Base-by-base conservation (phyloP, 352 stramenopile species). In the Phytopythium litorale region DNA sequence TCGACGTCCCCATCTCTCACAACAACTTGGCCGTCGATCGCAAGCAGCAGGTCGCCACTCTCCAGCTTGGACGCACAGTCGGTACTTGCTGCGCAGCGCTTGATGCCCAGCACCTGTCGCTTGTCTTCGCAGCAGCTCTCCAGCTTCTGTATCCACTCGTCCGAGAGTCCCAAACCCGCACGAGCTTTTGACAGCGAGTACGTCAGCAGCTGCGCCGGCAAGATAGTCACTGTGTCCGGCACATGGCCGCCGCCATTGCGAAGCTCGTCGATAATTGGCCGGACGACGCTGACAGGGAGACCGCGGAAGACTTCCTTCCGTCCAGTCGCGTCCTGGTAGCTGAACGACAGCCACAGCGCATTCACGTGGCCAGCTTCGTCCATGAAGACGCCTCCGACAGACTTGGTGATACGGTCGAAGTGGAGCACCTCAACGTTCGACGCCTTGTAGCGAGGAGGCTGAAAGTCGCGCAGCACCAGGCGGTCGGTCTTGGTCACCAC, bases 351-450 rank as follows among this genome's bases (percentile, higher is more conserved):
- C 87, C 88, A 96, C 11, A 96, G 71, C 1, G 85, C 87, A 52
- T 79, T 91, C 3, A 96, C 85, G 28, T 73, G 62, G 6, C 87
- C 87, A n/a, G 67, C 52, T 1, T 81, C 74, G 56, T 96, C 71
- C 63, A 94, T 90, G 45, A 96, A 92, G 9, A 96, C 83, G 35
- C 89, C 89, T 12, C 87, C 89, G 12, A 95, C 83, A 9, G 81
- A 91, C 62, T 92, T 89, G 23, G 88, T 96, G 56, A 96, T 90
- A 30, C 89, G 88, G 57, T 96, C 84, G 57, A 97, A 96, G 56
- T 96, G 82, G 6, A 96, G 62, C 50, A 92, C 86, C 64, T 95
- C 86, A 18, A 92, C 84, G 49, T 95, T 95, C 56, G 72, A 82
- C 12, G 84, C 84, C 65, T 93, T 95, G 66, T 91, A 95, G 0